Evolutionary conservation across 2,329 filamentous ascomycete genomes (phyloP).

Genomic region (Trichoderma sp.): DNA sequence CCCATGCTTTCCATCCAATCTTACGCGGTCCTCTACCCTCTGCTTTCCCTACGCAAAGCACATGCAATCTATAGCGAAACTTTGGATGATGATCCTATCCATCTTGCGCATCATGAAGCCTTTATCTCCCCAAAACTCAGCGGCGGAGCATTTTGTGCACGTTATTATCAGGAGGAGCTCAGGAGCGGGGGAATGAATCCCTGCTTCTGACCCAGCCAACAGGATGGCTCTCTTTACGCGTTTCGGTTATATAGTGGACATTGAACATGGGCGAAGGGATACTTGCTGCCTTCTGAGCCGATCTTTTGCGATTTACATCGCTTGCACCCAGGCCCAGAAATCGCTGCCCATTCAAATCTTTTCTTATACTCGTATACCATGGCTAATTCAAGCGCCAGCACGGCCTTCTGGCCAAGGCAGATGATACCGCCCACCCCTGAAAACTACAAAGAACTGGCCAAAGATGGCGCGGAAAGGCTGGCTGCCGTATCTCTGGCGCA

Average conservation of each 20-base stretch:
- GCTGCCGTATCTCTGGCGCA: conserved; percentile 9
- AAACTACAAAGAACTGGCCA: conserved; percentile 7
- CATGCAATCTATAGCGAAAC: not conserved
- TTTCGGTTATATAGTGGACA: conserved; percentile 7
- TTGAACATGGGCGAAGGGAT: not conserved
- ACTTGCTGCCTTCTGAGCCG: not conserved
- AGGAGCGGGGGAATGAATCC: not conserved
- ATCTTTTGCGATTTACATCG: not conserved
- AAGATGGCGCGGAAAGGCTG: conserved; percentile 5
- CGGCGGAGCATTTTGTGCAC: not conserved
- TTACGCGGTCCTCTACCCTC: not conserved
- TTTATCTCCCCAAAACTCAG: not conserved
- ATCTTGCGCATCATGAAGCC: not conserved
- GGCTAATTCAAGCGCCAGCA: not conserved
- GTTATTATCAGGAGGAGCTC: not conserved
- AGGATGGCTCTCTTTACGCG: not conserved
- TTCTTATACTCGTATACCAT: not conserved
- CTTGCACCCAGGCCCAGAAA: not conserved
- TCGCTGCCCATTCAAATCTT: not conserved
- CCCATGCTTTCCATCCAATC: not conserved
- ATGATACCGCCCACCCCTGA: conserved; percentile 13
- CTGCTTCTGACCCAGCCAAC: not conserved
- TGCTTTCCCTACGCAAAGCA: not conserved
- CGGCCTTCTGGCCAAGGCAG: conserved; percentile 9
- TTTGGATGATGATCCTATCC: not conserved